Base-by-base conservation (phyloP, 2,329 filamentous ascomycete species). In the Clonostachys rhizophaga region DNA sequence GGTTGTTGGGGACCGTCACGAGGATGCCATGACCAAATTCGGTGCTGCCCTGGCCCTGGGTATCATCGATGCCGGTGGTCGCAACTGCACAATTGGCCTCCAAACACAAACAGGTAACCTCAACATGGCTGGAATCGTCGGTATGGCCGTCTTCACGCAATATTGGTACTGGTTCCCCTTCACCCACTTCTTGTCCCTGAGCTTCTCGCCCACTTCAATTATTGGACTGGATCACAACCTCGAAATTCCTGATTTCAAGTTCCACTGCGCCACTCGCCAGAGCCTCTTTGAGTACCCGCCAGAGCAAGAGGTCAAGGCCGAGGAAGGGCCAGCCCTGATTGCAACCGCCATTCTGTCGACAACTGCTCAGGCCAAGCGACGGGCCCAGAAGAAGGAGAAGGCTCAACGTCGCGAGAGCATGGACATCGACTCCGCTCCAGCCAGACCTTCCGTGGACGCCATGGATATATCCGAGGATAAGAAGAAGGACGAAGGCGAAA, bases 91-190 rank as follows among this genome's bases (percentile, higher is more conserved):
- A 16, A 97, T 99, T 57, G 92, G 92, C 33, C 79, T 99, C 37
- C 94, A 99, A 68, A 99, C 94, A 2, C 94, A 96, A 70, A 96
- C 92, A 1, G 95, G 95, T 54, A 99, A 96, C 64, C 83, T 99
- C 55, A 97, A 99, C 76, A 96, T 99, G 91, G 84, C 91, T 16
- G 95, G 90, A 51, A 95, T 99, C 55, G 91, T 99, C 16, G 95
- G 94, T 56, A 96, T 96, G 84, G 92, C 91, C 30, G 88, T 99
- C 46, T 99, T 99, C 71, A 95, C 91, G 9, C 94, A 99, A 66
- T 99, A 99, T 75, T 99, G 94, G 94, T 99, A 99, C 75, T 99
- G 94, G 94, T 99, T 99, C 81, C 94, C 94, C 50, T 87, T 97
- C 59, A 95, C 94, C 33, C 94, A 99, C 70, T 99, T 99, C 82